A percentile compares a stretch with the other conserved stretches of the same genome.
Evolutionary conservation across 2,329 filamentous ascomycete genomes (phyloP).

Genomic region (Gaeumannomyces sp.): DNA sequence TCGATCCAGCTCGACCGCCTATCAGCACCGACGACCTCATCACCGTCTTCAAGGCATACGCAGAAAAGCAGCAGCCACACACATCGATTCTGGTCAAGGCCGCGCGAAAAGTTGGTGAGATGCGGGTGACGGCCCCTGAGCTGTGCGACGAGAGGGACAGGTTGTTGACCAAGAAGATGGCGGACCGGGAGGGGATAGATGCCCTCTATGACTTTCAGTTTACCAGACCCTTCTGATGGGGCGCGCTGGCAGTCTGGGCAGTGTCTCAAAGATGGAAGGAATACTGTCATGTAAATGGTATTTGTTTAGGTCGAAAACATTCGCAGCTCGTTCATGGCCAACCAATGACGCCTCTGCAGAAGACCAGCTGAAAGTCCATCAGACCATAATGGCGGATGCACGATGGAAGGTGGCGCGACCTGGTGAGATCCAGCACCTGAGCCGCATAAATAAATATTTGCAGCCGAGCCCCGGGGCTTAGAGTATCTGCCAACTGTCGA

Average conservation of each 20-base stretch:
- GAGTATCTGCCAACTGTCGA: no score
- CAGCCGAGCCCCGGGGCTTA: no score
- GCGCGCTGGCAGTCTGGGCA: background rate
- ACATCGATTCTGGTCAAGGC: background rate
- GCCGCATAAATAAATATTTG: no score
- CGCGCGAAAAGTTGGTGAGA: background rate
- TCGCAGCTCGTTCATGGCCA: no score
- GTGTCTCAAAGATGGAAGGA: no score
- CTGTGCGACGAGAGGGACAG: background rate
- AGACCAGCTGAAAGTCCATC: no score
- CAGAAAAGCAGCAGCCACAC: constrained; percentile 6
- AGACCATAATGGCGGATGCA: no score
- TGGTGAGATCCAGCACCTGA: no score
- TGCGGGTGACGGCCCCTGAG: constrained; percentile 2
- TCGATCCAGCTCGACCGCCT: background rate
- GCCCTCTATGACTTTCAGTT: background rate
- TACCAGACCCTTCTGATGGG: background rate
- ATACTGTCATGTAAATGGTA: no score
- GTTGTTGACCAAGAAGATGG: background rate
- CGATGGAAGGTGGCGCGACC: no score
- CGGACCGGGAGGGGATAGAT: background rate
- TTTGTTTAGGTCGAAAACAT: no score
- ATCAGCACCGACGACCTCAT: background rate
- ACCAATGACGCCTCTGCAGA: no score
- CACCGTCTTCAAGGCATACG: background rate